A percentile compares a stretch with the other conserved stretches of the same genome.
Conservation (phyloP, 2,329 filamentous ascomycete species). For the Alternaria arborescens region DNA sequence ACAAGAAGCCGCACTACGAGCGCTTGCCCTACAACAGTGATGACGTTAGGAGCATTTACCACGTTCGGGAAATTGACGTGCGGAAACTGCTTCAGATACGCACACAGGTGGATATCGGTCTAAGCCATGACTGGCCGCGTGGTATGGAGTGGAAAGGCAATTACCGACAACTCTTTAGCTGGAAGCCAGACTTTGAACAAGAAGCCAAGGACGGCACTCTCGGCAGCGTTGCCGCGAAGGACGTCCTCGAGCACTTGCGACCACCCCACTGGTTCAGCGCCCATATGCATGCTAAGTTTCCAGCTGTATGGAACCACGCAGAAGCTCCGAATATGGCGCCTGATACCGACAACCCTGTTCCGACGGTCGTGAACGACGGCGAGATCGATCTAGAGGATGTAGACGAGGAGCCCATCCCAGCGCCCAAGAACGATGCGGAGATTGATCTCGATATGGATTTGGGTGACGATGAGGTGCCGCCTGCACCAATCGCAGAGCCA, state of each 20-base stretch:
- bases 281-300: constrained; percentile 89
- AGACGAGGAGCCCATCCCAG: constrained; percentile 52
- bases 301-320: constrained; percentile 66
- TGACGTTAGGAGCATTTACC: constrained; percentile 85
- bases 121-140: constrained; percentile 96
- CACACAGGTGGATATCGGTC: constrained; percentile 88
- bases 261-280: constrained; percentile 90
- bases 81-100: constrained; percentile 84
- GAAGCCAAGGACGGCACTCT: constrained; percentile 80
- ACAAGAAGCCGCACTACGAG: constrained; percentile 83
- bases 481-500: constrained; percentile 2
- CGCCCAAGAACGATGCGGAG: constrained; percentile 44
- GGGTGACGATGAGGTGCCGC: constrained; percentile 42
- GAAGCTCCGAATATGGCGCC: constrained; percentile 59
- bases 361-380: constrained; percentile 63
- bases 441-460: constrained; percentile 56
- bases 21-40: constrained; percentile 81
- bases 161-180: constrained; percentile 70
- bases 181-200: constrained; percentile 76
- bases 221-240: constrained; percentile 80
- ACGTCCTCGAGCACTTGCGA: constrained; percentile 81
- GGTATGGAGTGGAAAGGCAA: constrained; percentile 83
- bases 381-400: constrained; percentile 65
- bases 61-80: constrained; percentile 88
- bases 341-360: constrained; percentile 5